A percentile compares a stretch with the other conserved stretches of the same genome.
Evolutionary conservation across 257 asterid genomes (phyloP).

Genomic region (Fraxinus pennsylvanica): DNA sequence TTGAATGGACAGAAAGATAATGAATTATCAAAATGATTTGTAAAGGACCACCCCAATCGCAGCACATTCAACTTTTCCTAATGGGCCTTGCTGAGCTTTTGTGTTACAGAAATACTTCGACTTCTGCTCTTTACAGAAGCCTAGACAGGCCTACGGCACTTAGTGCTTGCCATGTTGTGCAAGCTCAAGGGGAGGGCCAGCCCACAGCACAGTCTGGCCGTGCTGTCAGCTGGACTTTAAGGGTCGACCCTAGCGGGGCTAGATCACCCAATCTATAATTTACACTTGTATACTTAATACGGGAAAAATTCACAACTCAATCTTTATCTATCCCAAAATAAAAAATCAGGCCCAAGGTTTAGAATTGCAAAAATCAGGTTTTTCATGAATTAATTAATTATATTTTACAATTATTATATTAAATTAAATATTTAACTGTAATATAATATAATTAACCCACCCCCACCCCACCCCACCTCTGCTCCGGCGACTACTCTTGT

Average conservation of each 20-base stretch:
- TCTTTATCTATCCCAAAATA: no score
- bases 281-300: neutral
- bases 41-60: neutral
- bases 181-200: neutral
- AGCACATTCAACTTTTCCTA: neutral
- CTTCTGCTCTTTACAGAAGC: neutral
- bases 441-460: no score
- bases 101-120: neutral
- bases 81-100: neutral
- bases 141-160: neutral
- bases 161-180: neutral
- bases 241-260: neutral
- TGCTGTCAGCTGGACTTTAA: neutral
- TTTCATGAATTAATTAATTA: no score
- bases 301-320: no score
- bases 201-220: neutral
- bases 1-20: neutral
- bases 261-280: neutral
- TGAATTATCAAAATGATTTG: neutral
- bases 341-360: no score
- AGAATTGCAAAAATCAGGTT: no score
- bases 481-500: no score
- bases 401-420: no score
- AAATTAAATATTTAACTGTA: no score
- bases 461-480: no score